phyloP scores from a whole-genome alignment of 1,284 basidiomycete species.

The Austropuccinia psidii region DNA sequence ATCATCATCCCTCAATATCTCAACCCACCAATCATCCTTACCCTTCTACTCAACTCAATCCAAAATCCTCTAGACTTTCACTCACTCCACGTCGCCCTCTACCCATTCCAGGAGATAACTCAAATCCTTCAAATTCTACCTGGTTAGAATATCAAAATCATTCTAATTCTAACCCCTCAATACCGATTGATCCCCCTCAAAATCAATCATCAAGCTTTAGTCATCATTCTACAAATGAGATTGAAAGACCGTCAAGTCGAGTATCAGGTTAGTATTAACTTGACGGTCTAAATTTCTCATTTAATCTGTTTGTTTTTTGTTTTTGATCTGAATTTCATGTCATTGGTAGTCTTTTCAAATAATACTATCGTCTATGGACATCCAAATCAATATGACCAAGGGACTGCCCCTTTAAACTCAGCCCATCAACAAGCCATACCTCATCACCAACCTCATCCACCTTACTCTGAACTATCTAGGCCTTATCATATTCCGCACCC shows the following conservation, averaged over 20 bases:
- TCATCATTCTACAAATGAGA: conserved; percentile 3
- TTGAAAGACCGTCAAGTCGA: not conserved
- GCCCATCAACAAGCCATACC: not conserved
- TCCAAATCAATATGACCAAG: not conserved
- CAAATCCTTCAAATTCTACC: not conserved
- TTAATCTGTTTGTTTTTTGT: not conserved
- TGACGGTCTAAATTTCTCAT: not conserved
- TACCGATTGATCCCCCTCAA: not conserved
- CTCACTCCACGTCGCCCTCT: conserved; percentile 19
- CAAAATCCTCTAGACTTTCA: not conserved
- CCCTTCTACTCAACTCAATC: not conserved
- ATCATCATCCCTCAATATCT: not conserved
- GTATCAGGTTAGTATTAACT: not conserved
- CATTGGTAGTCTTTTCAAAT: not conserved
- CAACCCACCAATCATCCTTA: not conserved
- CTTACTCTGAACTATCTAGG: conserved; percentile 14
- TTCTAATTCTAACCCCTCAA: not conserved
- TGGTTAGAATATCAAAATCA: not conserved
- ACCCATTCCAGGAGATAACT: conserved; percentile 19
- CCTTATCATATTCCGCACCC: not conserved
- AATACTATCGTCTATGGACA: not conserved
- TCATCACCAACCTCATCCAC: not conserved
- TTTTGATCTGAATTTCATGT: not conserved
- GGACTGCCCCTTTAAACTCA: not conserved
- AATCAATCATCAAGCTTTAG: not conserved